Conservation (phyloP, 352 stramenopile species). For the Aphanomyces astaci region DNA sequence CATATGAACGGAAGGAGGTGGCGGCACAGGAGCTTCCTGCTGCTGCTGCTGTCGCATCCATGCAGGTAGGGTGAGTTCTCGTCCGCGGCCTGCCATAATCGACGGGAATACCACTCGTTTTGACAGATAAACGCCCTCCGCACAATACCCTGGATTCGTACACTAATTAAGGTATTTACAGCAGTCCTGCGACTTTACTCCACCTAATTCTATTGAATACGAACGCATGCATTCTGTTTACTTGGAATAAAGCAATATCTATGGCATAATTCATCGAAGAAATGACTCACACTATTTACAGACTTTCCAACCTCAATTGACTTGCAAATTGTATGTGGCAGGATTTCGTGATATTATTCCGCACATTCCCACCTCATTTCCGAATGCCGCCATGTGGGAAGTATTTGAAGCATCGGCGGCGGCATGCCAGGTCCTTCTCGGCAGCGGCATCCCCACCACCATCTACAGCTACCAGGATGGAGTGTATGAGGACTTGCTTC, state of each 20-base stretch:
- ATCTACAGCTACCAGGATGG: conserved; percentile 1
- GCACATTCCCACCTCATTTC: neutral
- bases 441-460: neutral
- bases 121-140: conserved; percentile 11
- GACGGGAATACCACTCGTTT: conserved; percentile 14
- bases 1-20: conserved; percentile 3
- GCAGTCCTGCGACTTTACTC: neutral
- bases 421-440: neutral
- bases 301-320: neutral
- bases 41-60: conserved; percentile 83
- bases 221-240: neutral
- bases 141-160: neutral
- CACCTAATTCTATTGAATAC: neutral
- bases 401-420: too few relatives aligned
- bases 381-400: neutral
- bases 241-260: too few relatives aligned
- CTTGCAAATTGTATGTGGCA: neutral
- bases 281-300: neutral
- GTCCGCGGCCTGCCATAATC: conserved; percentile 44
- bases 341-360: neutral
- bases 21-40: conserved; percentile 20
- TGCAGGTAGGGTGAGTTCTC: conserved; percentile 75
- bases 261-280: neutral
- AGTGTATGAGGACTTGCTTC: neutral
- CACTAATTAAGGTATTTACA: neutral